phyloP scores from a whole-genome alignment of 2,329 filamentous ascomycete genomes.

The Tolypocladium guangdongense region DNA sequence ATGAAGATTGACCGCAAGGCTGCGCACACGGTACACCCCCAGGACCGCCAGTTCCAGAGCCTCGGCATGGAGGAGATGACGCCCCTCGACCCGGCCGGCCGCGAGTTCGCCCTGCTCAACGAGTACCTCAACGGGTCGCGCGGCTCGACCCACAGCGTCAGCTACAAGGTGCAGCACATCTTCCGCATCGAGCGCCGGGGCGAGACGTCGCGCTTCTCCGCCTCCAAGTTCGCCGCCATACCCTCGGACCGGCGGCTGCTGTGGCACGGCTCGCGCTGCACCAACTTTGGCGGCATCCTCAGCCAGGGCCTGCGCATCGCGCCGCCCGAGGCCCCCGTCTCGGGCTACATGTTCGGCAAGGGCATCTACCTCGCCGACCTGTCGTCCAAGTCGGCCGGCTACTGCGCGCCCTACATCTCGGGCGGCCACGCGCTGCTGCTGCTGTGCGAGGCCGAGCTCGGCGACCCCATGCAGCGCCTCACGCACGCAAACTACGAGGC shows the following conservation, averaged over 20 bases:
- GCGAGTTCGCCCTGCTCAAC: conserved; percentile 55
- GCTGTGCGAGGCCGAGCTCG: conserved; percentile 70
- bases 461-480: conserved; percentile 60
- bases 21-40: conserved; percentile 43
- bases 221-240: conserved; percentile 39
- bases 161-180: conserved; percentile 58
- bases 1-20: conserved; percentile 53
- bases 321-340: conserved; percentile 68
- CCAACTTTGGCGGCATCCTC: conserved; percentile 81
- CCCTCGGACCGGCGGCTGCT: conserved; percentile 63
- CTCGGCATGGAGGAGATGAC: conserved; percentile 70
- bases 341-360: conserved; percentile 83
- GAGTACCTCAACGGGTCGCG: conserved; percentile 58
- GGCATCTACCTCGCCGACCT: conserved; percentile 84
- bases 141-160: conserved; percentile 53
- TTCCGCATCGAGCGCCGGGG: conserved; percentile 72
- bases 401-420: conserved; percentile 55
- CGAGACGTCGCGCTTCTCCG: conserved; percentile 58
- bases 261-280: conserved; percentile 78
- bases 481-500: conserved; percentile 48
- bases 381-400: conserved; percentile 71
- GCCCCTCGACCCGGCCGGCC: conserved; percentile 43
- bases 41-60: conserved; percentile 63
- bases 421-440: conserved; percentile 63
- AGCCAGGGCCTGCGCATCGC: conserved; percentile 84